phyloP scores from a whole-genome alignment of 176 grass and related monocot genomes.

The Paspalum vaginatum region DNA sequence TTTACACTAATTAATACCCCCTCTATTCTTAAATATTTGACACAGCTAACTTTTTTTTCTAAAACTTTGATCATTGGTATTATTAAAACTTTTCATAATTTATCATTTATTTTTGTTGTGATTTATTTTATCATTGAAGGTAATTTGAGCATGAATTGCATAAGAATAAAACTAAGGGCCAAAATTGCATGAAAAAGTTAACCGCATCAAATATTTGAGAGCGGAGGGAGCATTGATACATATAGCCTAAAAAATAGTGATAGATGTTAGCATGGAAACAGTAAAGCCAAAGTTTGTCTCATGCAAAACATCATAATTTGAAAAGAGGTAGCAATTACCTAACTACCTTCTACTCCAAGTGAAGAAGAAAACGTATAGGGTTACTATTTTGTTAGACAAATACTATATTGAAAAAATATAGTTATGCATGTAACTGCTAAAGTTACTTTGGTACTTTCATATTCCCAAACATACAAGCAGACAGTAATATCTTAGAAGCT shows the following conservation, averaged over 20 bases:
- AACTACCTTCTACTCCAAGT: background rate
- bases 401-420: background rate
- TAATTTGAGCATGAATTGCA: too few relatives aligned
- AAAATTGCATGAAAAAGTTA: too few relatives aligned
- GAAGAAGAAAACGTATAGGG: conserved; percentile 27
- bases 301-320: background rate
- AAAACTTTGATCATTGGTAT: too few relatives aligned
- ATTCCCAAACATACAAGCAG: conserved; percentile 1
- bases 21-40: too few relatives aligned
- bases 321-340: background rate
- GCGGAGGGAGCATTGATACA: too few relatives aligned
- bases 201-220: too few relatives aligned
- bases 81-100: too few relatives aligned
- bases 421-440: background rate
- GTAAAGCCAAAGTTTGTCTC: background rate
- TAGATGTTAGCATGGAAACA: background rate
- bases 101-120: too few relatives aligned
- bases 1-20: background rate
- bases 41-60: too few relatives aligned
- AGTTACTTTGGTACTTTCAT: background rate
- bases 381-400: background rate
- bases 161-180: too few relatives aligned
- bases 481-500: background rate
- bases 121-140: too few relatives aligned
- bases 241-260: background rate